Evolutionary conservation across 73 alveolate species (phyloP).

Genomic region (Paramecium biaurelia): DNA sequence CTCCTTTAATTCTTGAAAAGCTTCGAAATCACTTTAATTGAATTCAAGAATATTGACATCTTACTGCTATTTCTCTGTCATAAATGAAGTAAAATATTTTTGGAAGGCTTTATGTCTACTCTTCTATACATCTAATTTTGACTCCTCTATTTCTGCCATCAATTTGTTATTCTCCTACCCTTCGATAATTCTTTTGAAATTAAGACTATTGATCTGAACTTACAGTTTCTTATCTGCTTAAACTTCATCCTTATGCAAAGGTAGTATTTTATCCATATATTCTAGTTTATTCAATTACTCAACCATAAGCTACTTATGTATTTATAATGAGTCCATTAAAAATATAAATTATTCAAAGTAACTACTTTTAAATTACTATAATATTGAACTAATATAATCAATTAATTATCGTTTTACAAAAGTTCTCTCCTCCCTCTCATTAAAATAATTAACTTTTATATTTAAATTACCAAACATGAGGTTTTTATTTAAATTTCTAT

Average conservation of each 20-base stretch:
- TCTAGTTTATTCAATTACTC: constrained; percentile 14
- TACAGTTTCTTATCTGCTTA: constrained; percentile 1
- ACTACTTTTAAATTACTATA: background rate
- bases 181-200: background rate
- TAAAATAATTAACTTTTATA: no score
- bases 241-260: constrained; percentile 20
- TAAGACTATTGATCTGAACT: background rate
- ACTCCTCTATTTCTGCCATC: constrained; percentile 13
- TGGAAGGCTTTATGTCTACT: background rate
- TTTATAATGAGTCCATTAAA: constrained; percentile 9
- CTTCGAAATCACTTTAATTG: constrained; percentile 25
- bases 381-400: background rate
- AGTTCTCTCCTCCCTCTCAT: background rate
- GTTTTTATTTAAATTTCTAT: no score
- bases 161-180: background rate
- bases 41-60: constrained; percentile 10
- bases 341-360: background rate
- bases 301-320: constrained; percentile 17
- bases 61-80: background rate
- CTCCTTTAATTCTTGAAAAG: background rate
- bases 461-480: no score
- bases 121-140: background rate
- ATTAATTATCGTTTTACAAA: background rate
- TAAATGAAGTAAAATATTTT: constrained; percentile 14
- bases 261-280: constrained; percentile 22